These are phyloP conservation scores for Vitis hybrid DNA, from an alignment of 177 flowering plant species.

Conservation along the genomic window DNA sequence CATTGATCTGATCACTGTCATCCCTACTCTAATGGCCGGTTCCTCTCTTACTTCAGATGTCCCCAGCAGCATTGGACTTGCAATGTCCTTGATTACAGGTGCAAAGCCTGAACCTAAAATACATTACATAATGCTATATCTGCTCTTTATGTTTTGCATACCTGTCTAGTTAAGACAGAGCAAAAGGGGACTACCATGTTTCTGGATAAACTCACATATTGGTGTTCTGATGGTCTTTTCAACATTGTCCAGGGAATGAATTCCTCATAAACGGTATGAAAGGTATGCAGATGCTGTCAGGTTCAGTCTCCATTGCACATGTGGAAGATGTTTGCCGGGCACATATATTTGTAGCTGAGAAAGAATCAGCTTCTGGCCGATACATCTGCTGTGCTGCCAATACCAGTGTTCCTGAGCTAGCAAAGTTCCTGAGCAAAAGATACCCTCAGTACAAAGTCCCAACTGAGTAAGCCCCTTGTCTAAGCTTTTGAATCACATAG, in stretches of 20 bases:
- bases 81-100: constrained; percentile 65
- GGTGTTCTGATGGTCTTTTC: background rate
- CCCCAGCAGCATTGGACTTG: constrained; percentile 58
- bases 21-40: constrained; percentile 68
- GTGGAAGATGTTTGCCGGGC: constrained; percentile 74
- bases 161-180: background rate
- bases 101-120: background rate
- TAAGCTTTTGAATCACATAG: background rate
- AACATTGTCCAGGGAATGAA: constrained; percentile 44
- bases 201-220: background rate
- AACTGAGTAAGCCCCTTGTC: constrained; percentile 48
- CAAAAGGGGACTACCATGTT: background rate
- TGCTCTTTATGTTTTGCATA: background rate
- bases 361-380: constrained; percentile 74
- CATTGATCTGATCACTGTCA: constrained; percentile 61
- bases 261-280: constrained; percentile 49
- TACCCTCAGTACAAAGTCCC: constrained; percentile 63
- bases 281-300: constrained; percentile 74
- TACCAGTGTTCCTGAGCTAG: constrained; percentile 68
- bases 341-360: constrained; percentile 71
- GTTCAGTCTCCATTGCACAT: constrained; percentile 67
- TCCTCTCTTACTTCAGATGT: constrained; percentile 52
- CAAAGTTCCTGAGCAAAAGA: constrained; percentile 56
- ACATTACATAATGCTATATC: background rate
- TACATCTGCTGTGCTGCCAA: constrained; percentile 65